A percentile compares a stretch with the other conserved stretches of the same genome.
phyloP scores from a whole-genome alignment of 2,329 filamentous ascomycete species.

The Colletotrichum incanum region DNA sequence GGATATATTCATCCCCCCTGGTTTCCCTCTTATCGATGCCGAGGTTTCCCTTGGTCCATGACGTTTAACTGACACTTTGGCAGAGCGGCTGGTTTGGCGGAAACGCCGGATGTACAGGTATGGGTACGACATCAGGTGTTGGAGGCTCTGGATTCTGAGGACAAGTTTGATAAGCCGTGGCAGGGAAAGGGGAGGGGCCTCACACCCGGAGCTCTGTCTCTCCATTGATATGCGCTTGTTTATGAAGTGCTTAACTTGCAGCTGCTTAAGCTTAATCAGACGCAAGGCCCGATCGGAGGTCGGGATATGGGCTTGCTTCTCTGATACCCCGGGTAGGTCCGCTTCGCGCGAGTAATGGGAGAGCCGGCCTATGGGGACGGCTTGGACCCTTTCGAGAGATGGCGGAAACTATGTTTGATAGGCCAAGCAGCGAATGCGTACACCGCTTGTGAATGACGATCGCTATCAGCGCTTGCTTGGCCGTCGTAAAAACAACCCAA shows the following conservation, averaged over 20 bases:
- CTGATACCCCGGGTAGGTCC: slow-evolving; percentile 2
- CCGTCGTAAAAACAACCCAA: slow-evolving; percentile 20
- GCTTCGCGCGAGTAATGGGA: slow-evolving; percentile 36
- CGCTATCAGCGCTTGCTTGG: slow-evolving; percentile 28
- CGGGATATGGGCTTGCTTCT: slow-evolving; percentile 23
- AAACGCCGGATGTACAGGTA: slow-evolving; percentile 34
- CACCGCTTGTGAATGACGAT: slow-evolving; percentile 36
- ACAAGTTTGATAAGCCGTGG: slow-evolving; percentile 8
- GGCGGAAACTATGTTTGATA: slow-evolving; percentile 28
- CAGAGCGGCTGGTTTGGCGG: slow-evolving; percentile 39
- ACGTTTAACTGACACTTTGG: background rate
- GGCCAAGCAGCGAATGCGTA: slow-evolving; percentile 15
- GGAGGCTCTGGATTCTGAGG: background rate
- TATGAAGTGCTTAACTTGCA: slow-evolving; percentile 18
- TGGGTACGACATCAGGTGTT: background rate
- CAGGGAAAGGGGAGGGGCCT: background rate
- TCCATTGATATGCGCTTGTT: background rate
- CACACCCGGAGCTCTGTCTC: background rate
- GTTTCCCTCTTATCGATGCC: slow-evolving; percentile 2
- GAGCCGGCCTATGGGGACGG: slow-evolving; percentile 11
- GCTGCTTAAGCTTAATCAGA: slow-evolving; percentile 40
- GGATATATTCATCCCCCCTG: slow-evolving; percentile 3
- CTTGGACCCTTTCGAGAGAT: slow-evolving; percentile 11
- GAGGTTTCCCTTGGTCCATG: background rate
- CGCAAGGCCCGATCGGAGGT: slow-evolving; percentile 40